Evolutionary conservation across 306 rosid species (phyloP), one percentile per base, ranked within the genome.

Genomic region (Trifolium dubium): DNA sequence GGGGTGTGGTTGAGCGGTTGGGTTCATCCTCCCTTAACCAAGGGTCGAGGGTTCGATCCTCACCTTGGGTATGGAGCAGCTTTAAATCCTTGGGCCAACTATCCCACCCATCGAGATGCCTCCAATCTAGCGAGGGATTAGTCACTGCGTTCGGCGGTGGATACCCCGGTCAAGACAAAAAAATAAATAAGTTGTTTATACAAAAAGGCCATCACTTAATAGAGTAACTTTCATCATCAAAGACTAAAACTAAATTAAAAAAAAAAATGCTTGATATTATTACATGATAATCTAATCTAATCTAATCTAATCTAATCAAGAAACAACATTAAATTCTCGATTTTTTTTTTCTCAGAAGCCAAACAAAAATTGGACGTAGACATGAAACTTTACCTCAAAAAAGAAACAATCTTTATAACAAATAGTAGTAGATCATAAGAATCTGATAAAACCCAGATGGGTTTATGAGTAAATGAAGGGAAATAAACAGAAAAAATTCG

Each of bases 391-490:
- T 79, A 80, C 84, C 88, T 82, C 4, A 53, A 18, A 17, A 64
- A 72, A 72, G 73, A 69, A 73, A 10, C 65, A 61, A 83, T 66
- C 46, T 76, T 29, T 30, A 71, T 64, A 71, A 67, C 69, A 70
- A 28, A 50, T 0, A n/a, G n/a, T n/a, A n/a, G n/a, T n/a, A 35
- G 73, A 79, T 79, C 55, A 53, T 18, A 30, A 67, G 63, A 85
- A 78, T 67, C 77, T 56, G 46, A 59, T 59, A 12, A 66, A 69
- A 54, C 72, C 84, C 84, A 65, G 55, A 81, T 15, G 77, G 69
- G 34, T 49, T 76, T 58, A 60, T 17, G 17, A 13, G 60, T n/a
- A 71, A 71, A 78, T 53, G 68, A 75, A 78, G 55, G 74, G 77
- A 85, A 85, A 71, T 12, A 19, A 41, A 47, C 69, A 41, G n/a